Evolutionary conservation across 83 land plant genomes (phyloP).

Genomic region (Picea abies): DNA sequence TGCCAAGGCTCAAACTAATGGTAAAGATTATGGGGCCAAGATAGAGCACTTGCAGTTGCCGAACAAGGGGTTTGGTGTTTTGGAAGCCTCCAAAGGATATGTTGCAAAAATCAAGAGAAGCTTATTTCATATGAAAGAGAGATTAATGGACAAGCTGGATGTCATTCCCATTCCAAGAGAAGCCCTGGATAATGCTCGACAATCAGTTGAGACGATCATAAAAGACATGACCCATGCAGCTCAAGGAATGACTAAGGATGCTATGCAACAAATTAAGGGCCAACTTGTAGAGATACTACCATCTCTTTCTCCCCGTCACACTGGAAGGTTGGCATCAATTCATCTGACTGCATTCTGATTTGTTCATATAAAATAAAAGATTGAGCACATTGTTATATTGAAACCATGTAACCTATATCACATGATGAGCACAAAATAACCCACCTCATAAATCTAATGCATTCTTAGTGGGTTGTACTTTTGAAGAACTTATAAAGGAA

Average conservation of each 20-base stretch:
- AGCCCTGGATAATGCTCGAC: too few relatives aligned
- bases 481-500: too few relatives aligned
- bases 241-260: too few relatives aligned
- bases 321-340: conserved; percentile 22
- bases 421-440: not conserved
- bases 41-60: too few relatives aligned
- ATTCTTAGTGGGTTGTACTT: not conserved
- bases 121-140: conserved; percentile 21
- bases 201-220: too few relatives aligned
- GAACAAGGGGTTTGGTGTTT: too few relatives aligned
- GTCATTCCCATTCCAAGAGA: too few relatives aligned
- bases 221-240: too few relatives aligned
- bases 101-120: conserved; percentile 24
- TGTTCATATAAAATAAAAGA: not conserved
- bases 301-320: conserved; percentile 14
- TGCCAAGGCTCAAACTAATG: too few relatives aligned
- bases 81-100: not conserved
- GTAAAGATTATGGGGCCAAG: too few relatives aligned
- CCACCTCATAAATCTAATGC: not conserved
- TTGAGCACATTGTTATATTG: not conserved
- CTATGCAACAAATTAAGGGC: too few relatives aligned
- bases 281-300: too few relatives aligned
- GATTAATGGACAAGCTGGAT: conserved; percentile 9
- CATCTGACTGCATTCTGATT: not conserved
- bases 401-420: not conserved